Conservation (phyloP, 1,139 yeast species). For the Yamadazyma spencermartinsiae region DNA sequence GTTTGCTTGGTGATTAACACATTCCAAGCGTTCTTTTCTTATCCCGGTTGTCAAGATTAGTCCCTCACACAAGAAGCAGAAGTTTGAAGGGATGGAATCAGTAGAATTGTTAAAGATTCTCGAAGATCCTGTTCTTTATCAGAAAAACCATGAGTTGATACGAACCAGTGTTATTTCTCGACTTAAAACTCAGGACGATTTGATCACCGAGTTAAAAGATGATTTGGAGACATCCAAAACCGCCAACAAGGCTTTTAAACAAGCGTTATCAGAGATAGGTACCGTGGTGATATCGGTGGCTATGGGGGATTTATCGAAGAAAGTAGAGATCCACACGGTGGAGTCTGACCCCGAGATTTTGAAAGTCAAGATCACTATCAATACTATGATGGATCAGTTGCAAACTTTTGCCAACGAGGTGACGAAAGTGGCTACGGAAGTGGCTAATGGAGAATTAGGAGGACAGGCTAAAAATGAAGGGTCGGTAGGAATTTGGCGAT, state of each 20-base stretch:
- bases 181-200: slow-evolving; percentile 32
- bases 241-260: slow-evolving; percentile 75
- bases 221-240: slow-evolving; percentile 56
- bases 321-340: slow-evolving; percentile 68
- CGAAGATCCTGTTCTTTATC: slow-evolving; percentile 42
- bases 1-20: neutral
- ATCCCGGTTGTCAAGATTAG: slow-evolving; percentile 17
- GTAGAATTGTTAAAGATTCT: slow-evolving; percentile 35
- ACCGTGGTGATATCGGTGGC: slow-evolving; percentile 83
- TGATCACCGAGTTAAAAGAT: slow-evolving; percentile 28
- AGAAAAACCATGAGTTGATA: slow-evolving; percentile 29
- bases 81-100: slow-evolving; percentile 30
- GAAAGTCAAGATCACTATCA: slow-evolving; percentile 77
- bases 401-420: slow-evolving; percentile 83
- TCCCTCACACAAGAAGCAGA: slow-evolving; percentile 20
- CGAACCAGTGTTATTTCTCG: slow-evolving; percentile 35
- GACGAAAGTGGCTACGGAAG: slow-evolving; percentile 84
- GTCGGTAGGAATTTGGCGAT: slow-evolving; percentile 79
- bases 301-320: slow-evolving; percentile 79
- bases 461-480: slow-evolving; percentile 86
- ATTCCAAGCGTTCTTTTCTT: neutral
- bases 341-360: slow-evolving; percentile 76
- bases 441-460: slow-evolving; percentile 85
- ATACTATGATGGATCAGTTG: slow-evolving; percentile 85
- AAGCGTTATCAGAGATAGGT: slow-evolving; percentile 76